Evolutionary conservation across 1,284 basidiomycete species (phyloP), one percentile per base, ranked within the genome.

Genomic region (Pterulicium gracile): DNA sequence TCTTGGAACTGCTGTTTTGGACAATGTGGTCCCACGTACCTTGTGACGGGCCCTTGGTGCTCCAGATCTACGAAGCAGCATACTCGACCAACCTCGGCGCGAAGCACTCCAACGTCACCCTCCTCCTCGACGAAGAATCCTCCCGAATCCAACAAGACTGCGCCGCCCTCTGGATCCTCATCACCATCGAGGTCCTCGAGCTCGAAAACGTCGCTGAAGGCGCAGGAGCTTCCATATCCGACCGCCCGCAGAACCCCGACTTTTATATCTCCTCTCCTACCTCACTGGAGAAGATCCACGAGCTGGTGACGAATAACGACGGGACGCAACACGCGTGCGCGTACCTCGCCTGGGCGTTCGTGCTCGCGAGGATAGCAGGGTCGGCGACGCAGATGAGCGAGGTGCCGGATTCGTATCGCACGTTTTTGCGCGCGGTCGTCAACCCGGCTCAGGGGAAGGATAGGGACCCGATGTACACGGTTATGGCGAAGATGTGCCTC

Each of bases 1-100:
- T 91, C 18, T 66, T 93, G 41, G 91, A 94, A 55, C 75, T 90
- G 24, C 68, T 91, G 23, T 94, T 93, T 59, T 88, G 88, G 75
- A 72, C 81, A 2, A 80, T 89, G 75, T 91, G 85, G 77, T 79
- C 75, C n/a, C 81, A 79, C 49, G 75, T 79, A 4, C 65, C 80
- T 0, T 81, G 86, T 52, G 71, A 69, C 27, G 83, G 82, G 2
- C 62, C 69, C 1, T 60, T 84, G 47, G 77, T 88, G 21, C 66
- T 75, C 48, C 64, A 65, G 45, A 70, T 91, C 22, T 79, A 81
- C 57, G 69, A 79, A 48, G 68, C 76, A 1, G 77, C 82, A 3
- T 85, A 84, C 56, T 59, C 63, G 15, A 82, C 81, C 0, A 70
- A 79, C 35, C 71, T 90, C 17, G 89, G 88, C 0, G 70, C 75